phyloP scores from a whole-genome alignment of 2,329 filamentous ascomycete species.

The Trichophyton rubrum region DNA sequence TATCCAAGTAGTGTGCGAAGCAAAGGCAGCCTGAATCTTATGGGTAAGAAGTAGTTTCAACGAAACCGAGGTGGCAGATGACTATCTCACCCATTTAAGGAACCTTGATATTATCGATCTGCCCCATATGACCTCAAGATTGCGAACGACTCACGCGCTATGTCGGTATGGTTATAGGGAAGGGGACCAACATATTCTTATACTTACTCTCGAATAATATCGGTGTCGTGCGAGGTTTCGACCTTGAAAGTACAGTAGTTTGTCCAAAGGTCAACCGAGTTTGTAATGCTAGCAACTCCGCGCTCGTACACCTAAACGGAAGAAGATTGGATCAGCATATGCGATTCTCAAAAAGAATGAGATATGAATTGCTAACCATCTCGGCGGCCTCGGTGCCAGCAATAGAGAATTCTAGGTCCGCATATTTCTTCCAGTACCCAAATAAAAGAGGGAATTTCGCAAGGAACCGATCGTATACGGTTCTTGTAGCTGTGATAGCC shows the following conservation, averaged over 20 bases:
- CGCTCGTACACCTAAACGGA: slow-evolving; percentile 71
- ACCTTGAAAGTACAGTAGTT: slow-evolving; percentile 98
- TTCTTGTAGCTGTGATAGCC: slow-evolving; percentile 73
- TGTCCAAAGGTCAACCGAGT: slow-evolving; percentile 92
- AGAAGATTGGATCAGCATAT: background rate
- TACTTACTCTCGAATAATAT: slow-evolving; percentile 99
- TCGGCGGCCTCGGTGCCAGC: slow-evolving; percentile 93
- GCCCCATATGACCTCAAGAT: slow-evolving; percentile 25
- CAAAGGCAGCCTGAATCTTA: slow-evolving; percentile 40
- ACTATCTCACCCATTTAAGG: slow-evolving; percentile 54
- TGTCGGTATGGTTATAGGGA: slow-evolving; percentile 40
- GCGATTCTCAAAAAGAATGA: background rate
- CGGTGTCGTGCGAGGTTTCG: slow-evolving; percentile 87
- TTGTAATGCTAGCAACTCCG: slow-evolving; percentile 81
- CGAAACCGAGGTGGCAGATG: slow-evolving; percentile 39
- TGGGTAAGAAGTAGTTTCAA: slow-evolving; percentile 41
- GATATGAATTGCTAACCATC: slow-evolving; percentile 49
- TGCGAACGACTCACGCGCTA: slow-evolving; percentile 28
- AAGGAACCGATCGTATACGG: slow-evolving; percentile 84
- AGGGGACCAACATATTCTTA: slow-evolving; percentile 51
- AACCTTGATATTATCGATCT: slow-evolving; percentile 27
- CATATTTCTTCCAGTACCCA: slow-evolving; percentile 99
- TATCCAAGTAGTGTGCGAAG: slow-evolving; percentile 22
- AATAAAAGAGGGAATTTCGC: slow-evolving; percentile 91
- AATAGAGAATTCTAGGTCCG: slow-evolving; percentile 92